These are phyloP conservation scores for Limtongia smithiae DNA, from an alignment of 805 yeast species.

Conservation along the genomic window DNA sequence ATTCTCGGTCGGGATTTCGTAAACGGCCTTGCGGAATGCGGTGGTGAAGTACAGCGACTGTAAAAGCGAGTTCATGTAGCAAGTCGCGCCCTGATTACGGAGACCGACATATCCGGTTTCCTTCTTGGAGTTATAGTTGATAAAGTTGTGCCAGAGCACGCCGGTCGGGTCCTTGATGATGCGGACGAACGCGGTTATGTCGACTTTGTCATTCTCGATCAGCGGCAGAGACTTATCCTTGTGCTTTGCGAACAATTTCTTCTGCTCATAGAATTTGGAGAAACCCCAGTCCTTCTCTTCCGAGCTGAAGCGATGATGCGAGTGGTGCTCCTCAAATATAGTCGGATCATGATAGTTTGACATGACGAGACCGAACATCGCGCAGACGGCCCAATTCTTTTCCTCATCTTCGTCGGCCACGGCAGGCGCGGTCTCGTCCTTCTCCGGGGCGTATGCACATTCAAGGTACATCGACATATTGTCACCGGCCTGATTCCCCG, in stretches of 20 bases:
- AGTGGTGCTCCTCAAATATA: constrained; percentile 55
- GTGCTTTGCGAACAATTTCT: constrained; percentile 39
- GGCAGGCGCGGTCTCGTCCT: constrained; percentile 7
- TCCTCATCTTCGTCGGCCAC: constrained; percentile 36
- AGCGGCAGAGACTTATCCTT: constrained; percentile 43
- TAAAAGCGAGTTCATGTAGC: constrained; percentile 86
- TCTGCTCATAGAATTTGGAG: constrained; percentile 63
- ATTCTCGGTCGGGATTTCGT: constrained; percentile 77
- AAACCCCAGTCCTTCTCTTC: constrained; percentile 96
- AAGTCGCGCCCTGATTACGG: constrained; percentile 96
- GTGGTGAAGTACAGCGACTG: constrained; percentile 89
- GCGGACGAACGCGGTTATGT: constrained; percentile 72
- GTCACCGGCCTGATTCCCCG: constrained; percentile 45
- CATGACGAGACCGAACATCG: constrained; percentile 78
- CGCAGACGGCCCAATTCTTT: constrained; percentile 77
- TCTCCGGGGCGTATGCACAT: constrained; percentile 46
- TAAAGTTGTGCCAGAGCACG: constrained; percentile 85
- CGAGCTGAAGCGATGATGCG: constrained; percentile 74
- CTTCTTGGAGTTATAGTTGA: constrained; percentile 79
- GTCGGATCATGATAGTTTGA: constrained; percentile 76
- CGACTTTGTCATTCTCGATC: constrained; percentile 52
- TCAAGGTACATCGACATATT: constrained; percentile 74
- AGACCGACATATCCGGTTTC: constrained; percentile 90
- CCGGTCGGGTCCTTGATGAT: constrained; percentile 88
- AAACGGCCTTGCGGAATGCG: constrained; percentile 77